Evolutionary conservation across 2,329 filamentous ascomycete genomes (phyloP), one percentile per base, ranked within the genome.

Genomic region (Trichoderma sp.): DNA sequence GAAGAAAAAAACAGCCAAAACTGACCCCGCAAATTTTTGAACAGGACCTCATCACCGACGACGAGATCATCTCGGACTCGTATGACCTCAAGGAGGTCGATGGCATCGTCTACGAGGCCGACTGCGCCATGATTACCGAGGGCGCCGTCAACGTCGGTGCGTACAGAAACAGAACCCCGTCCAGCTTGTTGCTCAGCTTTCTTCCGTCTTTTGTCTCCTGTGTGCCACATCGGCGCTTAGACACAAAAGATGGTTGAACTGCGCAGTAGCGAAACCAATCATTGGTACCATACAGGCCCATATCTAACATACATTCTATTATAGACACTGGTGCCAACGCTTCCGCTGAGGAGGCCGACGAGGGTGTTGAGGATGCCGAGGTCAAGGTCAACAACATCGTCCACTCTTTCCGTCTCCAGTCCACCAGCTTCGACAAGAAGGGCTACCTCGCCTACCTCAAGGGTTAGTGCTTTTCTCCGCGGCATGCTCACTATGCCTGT

Each of bases 11-110:
- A 36, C n/a, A 32, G 24, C 56, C 28, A 58, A 32, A 39, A 57
- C 75, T 79, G 77, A 79, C 77, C 73, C 77, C 77, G 75, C 77
- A 76, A 76, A 73, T 66, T 51, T 60, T 26, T 43, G 39, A 62
- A 73, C 79, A 99, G 96, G 96, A 99, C 83, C 85, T 96, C 79
- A 83, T 98, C 84, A 93, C 90, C 84, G 93, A 86, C 76, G 95
- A 98, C 86, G 96, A 99, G 92, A 89, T 99, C 83, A 91, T 98
- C 90, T 97, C 96, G 80, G 95, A 98, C 86, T 96, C 93, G 78
- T 98, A 92, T 87, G 87, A 94, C 78, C 84, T 97, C 81, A 94
- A 93, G 86, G 87, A 92, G 83, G 82, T 95, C 75, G 93, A 95
- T 83, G 90, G 89, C 77, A 86, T 93, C 77, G 90, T 92, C 79